These are phyloP conservation scores for Brassica balearica DNA, from an alignment of 441 rosid species.

Conservation along the genomic window DNA sequence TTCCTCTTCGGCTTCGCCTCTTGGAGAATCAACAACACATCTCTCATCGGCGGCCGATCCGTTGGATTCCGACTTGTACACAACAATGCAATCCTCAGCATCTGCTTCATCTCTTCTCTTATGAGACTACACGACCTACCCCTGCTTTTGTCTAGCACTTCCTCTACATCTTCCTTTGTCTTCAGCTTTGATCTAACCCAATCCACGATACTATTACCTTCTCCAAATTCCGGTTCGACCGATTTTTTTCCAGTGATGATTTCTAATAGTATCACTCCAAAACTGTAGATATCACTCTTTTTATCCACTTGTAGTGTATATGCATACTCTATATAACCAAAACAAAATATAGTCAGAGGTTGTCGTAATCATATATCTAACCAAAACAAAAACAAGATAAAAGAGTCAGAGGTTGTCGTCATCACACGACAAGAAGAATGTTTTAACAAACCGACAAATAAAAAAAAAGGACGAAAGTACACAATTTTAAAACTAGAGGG, in stretches of 20 bases:
- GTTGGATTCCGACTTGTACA: constrained; percentile 84
- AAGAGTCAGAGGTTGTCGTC: constrained; percentile 26
- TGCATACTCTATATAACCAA: constrained; percentile 71
- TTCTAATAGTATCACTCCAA: constrained; percentile 89
- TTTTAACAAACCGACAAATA: constrained; percentile 23
- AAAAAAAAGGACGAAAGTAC: background rate
- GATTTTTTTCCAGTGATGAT: constrained; percentile 77
- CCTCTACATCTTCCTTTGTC: constrained; percentile 62
- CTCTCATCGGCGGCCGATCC: constrained; percentile 96
- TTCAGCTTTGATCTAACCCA: constrained; percentile 87
- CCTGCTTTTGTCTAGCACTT: constrained; percentile 68
- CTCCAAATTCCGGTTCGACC: constrained; percentile 88
- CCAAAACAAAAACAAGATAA: constrained; percentile 9
- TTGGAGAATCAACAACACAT: constrained; percentile 87
- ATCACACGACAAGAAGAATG: constrained; percentile 40
- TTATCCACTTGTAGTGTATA: constrained; percentile 93
- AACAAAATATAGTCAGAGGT: constrained; percentile 20
- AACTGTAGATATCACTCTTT: constrained; percentile 95
- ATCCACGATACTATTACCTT: constrained; percentile 93
- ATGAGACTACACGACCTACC: constrained; percentile 70
- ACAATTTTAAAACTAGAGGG: background rate
- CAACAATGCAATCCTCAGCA: constrained; percentile 79
- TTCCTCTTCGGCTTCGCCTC: constrained; percentile 91
- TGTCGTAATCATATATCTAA: constrained; percentile 16
- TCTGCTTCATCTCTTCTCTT: constrained; percentile 89